Conservation (phyloP, 2,329 filamentous ascomycete species). For the Aspergillus sclerotialis region DNA sequence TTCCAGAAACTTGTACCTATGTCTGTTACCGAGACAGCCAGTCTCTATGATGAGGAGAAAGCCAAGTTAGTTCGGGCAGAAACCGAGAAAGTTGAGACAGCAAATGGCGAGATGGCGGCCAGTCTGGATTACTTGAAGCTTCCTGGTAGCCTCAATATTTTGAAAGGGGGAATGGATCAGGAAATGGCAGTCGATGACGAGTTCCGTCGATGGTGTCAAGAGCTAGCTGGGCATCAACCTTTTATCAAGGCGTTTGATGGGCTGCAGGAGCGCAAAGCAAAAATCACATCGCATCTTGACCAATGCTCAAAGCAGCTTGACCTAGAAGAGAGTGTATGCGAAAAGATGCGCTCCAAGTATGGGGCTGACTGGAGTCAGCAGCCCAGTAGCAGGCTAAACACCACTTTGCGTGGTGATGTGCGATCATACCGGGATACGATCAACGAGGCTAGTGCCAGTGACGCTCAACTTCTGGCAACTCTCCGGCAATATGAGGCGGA, state of each 20-base stretch:
- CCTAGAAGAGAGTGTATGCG: constrained; percentile 95
- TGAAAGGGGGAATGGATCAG: constrained; percentile 89
- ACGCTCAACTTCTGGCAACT: constrained; percentile 74
- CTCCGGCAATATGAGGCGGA: constrained; percentile 79
- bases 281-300: constrained; percentile 66
- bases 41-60: constrained; percentile 97
- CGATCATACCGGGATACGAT: constrained; percentile 81
- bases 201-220: constrained; percentile 88
- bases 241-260: constrained; percentile 73
- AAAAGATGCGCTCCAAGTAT: constrained; percentile 99
- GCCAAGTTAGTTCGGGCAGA: constrained; percentile 91
- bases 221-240: constrained; percentile 77
- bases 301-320: constrained; percentile 81
- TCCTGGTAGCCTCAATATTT: constrained; percentile 77
- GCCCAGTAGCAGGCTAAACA: constrained; percentile 81
- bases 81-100: constrained; percentile 84
- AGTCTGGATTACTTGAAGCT: constrained; percentile 90
- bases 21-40: constrained; percentile 92
- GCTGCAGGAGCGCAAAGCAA: constrained; percentile 68
- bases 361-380: constrained; percentile 95
- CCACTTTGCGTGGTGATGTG: constrained; percentile 79
- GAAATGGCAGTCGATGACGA: constrained; percentile 83
- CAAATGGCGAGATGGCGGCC: constrained; percentile 92
- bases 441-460: constrained; percentile 81
- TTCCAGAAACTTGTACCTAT: constrained; percentile 96